Conservation (phyloP, 2,329 filamentous ascomycete genomes). For the Epichloe typhina region DNA sequence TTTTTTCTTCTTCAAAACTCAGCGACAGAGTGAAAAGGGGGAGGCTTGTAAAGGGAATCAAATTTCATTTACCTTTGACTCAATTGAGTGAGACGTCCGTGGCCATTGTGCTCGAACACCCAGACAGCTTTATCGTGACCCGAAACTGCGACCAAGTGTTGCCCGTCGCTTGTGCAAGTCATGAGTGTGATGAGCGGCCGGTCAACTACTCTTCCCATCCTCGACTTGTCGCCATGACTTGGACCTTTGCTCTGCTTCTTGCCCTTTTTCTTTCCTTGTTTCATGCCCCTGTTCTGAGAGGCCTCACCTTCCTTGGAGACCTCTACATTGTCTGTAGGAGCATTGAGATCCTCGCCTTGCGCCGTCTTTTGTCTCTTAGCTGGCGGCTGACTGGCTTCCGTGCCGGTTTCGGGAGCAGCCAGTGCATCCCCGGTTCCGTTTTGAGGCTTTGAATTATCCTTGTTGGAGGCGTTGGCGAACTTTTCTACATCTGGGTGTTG, state of each 20-base stretch:
- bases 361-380: slow-evolving; percentile 23
- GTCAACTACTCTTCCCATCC: slow-evolving; percentile 27
- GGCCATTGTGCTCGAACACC: slow-evolving; percentile 57
- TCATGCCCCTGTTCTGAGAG: slow-evolving; percentile 9
- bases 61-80: slow-evolving; percentile 50
- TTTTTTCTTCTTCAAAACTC: too few species aligned
- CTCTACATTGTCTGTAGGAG: neutral
- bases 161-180: slow-evolving; percentile 46
- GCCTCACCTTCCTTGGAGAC: slow-evolving; percentile 7
- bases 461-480: slow-evolving; percentile 12
- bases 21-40: neutral
- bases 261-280: slow-evolving; percentile 13
- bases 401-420: slow-evolving; percentile 8
- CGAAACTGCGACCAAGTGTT: slow-evolving; percentile 64
- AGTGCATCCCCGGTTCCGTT: slow-evolving; percentile 1
- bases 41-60: neutral
- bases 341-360: slow-evolving; percentile 12
- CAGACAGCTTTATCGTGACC: slow-evolving; percentile 86
- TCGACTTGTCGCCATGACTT: slow-evolving; percentile 7
- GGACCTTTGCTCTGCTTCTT: slow-evolving; percentile 17
- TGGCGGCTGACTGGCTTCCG: slow-evolving; percentile 18
- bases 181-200: slow-evolving; percentile 57
- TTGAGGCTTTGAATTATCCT: slow-evolving; percentile 10
- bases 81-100: slow-evolving; percentile 49
- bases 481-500: slow-evolving; percentile 31